A percentile compares a stretch with the other conserved stretches of the same genome.
Evolutionary conservation across 2,329 filamentous ascomycete species (phyloP).

Genomic region (Neopestalotiopsis clavispora): DNA sequence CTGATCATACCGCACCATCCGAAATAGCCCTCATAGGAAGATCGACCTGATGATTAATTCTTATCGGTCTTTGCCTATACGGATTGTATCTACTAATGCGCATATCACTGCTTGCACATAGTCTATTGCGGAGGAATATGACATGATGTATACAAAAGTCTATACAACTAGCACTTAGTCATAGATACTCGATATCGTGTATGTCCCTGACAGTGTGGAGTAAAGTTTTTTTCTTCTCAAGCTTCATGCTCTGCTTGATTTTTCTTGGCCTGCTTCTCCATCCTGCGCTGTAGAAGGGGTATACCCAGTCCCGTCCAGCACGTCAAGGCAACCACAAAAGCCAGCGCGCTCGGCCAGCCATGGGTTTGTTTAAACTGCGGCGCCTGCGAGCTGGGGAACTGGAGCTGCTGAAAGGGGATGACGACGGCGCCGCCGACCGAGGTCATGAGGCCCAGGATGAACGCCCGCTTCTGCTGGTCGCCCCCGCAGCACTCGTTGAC

Average conservation of each 20-base stretch:
- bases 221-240: neutral
- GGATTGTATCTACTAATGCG: too few relatives aligned
- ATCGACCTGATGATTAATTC: too few relatives aligned
- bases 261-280: neutral
- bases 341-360: slow-evolving; percentile 34
- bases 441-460: slow-evolving; percentile 44
- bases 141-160: too few relatives aligned
- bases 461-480: slow-evolving; percentile 48
- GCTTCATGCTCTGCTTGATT: neutral
- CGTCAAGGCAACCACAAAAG: slow-evolving; percentile 21
- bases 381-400: slow-evolving; percentile 41
- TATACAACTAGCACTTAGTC: too few relatives aligned
- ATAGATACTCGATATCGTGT: too few relatives aligned
- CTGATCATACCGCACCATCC: too few relatives aligned
- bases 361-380: slow-evolving; percentile 40
- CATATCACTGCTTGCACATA: too few relatives aligned
- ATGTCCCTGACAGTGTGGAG: neutral
- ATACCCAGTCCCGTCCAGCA: slow-evolving; percentile 22
- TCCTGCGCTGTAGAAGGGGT: slow-evolving; percentile 19
- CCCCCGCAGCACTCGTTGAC: slow-evolving; percentile 45
- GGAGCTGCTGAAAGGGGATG: slow-evolving; percentile 44
- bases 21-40: too few relatives aligned
- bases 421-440: slow-evolving; percentile 42
- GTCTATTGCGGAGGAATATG: too few relatives aligned
- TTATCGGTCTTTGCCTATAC: too few relatives aligned